Evolutionary conservation across 2,329 filamentous ascomycete genomes (phyloP).

Genomic region (Colletotrichum higginsianum): DNA sequence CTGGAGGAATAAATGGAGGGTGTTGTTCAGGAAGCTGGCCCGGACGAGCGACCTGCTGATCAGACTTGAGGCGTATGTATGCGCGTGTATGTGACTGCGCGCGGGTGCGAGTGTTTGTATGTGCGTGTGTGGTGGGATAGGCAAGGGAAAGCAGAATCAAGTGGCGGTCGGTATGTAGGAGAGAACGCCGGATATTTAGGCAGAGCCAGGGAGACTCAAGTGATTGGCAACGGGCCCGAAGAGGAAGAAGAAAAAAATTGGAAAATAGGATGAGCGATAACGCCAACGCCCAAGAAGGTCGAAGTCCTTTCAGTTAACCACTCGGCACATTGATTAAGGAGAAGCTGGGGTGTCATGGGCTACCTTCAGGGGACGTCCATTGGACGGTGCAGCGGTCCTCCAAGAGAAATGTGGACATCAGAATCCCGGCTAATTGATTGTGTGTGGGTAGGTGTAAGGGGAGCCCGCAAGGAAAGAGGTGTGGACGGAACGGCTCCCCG

Average conservation of each 20-base stretch:
- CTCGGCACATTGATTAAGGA: slow-evolving; percentile 44
- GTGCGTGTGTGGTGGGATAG: neutral
- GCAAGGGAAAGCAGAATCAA: slow-evolving; percentile 37
- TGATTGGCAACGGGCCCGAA: slow-evolving; percentile 40
- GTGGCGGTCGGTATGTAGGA: slow-evolving; percentile 24
- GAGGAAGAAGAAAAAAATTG: slow-evolving; percentile 17
- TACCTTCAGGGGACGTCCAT: slow-evolving; percentile 37
- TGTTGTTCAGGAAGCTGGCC: slow-evolving; percentile 7
- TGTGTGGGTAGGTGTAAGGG: slow-evolving; percentile 34
- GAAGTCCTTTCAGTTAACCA: slow-evolving; percentile 37
- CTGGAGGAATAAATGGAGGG: slow-evolving; percentile 8
- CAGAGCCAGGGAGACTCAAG: slow-evolving; percentile 36
- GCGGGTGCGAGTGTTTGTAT: neutral
- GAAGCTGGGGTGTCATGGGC: slow-evolving; percentile 44
- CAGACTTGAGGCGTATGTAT: slow-evolving; percentile 5
- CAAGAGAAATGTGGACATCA: slow-evolving; percentile 33
- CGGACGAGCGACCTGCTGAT: slow-evolving; percentile 17
- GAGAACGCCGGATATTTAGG: slow-evolving; percentile 42
- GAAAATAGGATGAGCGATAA: slow-evolving; percentile 32
- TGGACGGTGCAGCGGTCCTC: slow-evolving; percentile 28
- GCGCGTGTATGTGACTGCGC: neutral
- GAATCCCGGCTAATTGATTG: slow-evolving; percentile 40
- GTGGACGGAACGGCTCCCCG: slow-evolving; percentile 38
- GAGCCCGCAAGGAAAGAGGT: slow-evolving; percentile 25
- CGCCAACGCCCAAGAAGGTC: slow-evolving; percentile 29